Conservation (phyloP, 352 stramenopile species). For the Phytophthora sansomeana region DNA sequence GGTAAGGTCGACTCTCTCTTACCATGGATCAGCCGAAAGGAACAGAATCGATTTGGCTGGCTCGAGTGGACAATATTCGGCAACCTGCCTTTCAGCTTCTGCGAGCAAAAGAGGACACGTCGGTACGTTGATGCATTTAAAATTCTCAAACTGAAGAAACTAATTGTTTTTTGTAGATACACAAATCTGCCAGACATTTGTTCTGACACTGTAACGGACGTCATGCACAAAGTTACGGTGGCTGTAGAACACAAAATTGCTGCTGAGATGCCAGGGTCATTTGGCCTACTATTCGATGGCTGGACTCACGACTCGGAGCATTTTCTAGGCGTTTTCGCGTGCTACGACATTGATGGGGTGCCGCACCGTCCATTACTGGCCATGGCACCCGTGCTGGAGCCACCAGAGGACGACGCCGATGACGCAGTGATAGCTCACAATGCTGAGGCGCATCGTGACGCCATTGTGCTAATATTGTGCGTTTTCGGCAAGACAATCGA, state of each 20-base stretch:
- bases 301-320: conserved; percentile 11
- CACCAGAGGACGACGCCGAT: not conserved
- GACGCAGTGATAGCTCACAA: conserved; percentile 6
- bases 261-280: not conserved
- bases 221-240: conserved; percentile 2
- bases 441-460: conserved; percentile 5
- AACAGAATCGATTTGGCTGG: conserved; percentile 13
- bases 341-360: conserved; percentile 6
- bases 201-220: conserved; percentile 2
- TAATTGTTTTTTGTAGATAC: conserved; percentile 7
- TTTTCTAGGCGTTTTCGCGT: conserved; percentile 12
- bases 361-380: conserved; percentile 2
- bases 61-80: conserved; percentile 5
- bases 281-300: conserved; percentile 14
- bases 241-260: conserved; percentile 5
- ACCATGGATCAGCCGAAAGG: conserved; percentile 14
- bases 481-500: conserved; percentile 16
- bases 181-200: conserved; percentile 5
- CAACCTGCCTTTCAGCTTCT: conserved; percentile 13
- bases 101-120: conserved; percentile 8
- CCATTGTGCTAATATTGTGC: not conserved
- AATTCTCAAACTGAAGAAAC: not conserved
- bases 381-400: conserved; percentile 9
- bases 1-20: conserved; percentile 4
- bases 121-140: not conserved